Conservation (phyloP, 345 rosid genomes). For the Salix dunnii region DNA sequence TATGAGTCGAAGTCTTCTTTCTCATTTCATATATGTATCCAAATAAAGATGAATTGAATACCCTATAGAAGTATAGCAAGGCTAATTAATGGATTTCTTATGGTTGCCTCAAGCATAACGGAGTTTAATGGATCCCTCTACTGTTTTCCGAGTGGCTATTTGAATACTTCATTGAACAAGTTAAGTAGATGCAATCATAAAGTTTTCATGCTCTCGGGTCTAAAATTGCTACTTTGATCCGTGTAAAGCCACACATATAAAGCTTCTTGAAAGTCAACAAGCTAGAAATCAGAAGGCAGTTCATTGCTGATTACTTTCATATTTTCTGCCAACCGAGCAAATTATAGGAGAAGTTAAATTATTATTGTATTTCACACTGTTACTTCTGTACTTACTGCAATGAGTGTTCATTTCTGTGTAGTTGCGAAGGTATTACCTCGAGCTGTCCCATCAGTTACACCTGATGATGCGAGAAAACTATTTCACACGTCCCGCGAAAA, state of each 20-base stretch:
- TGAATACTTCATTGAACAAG: background rate
- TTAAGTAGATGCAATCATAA: background rate
- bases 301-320: background rate
- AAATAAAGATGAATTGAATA: background rate
- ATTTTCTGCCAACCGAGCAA: background rate
- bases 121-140: background rate
- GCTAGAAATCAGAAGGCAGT: background rate
- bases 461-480: conserved; percentile 31
- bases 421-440: conserved; percentile 31
- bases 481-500: conserved; percentile 28
- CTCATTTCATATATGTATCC: background rate
- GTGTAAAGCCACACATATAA: background rate
- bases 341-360: background rate
- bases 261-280: background rate
- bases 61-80: background rate
- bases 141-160: background rate
- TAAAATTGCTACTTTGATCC: background rate
- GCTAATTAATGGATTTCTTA: background rate
- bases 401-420: conserved; percentile 3
- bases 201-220: background rate
- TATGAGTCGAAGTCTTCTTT: conserved; percentile 1
- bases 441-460: conserved; percentile 31
- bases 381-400: background rate
- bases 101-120: background rate
- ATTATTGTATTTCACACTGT: background rate